Percentiles rank a stretch among this genome's conserved stretches.
Conservation (phyloP, 345 rosid species). For the Brassica carinata region DNA sequence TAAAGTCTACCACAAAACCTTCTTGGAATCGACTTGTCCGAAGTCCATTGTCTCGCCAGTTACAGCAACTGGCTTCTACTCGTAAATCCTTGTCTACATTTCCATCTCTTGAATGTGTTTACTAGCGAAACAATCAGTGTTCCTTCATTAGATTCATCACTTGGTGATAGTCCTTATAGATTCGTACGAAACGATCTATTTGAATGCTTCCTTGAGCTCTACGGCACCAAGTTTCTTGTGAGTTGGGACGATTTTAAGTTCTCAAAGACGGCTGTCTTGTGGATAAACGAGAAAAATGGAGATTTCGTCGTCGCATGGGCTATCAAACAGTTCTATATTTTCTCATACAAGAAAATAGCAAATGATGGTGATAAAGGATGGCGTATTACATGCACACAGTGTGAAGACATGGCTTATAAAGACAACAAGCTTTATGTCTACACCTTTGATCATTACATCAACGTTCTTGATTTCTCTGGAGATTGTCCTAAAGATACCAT, state of each 20-base stretch:
- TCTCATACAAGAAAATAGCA: slow-evolving; percentile 17
- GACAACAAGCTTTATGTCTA: slow-evolving; percentile 29
- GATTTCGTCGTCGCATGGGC: slow-evolving; percentile 17
- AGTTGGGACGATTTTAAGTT: slow-evolving; percentile 14
- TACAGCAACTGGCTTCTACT: slow-evolving; percentile 2
- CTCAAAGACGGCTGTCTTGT: slow-evolving; percentile 1
- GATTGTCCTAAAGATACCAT: neutral
- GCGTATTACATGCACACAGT: slow-evolving; percentile 26
- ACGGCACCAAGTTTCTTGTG: slow-evolving; percentile 23
- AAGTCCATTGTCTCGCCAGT: neutral
- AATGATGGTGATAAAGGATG: neutral
- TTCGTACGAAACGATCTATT: neutral
- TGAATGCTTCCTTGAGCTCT: slow-evolving; percentile 23
- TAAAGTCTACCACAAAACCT: slow-evolving; percentile 1
- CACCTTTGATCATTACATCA: slow-evolving; percentile 16
- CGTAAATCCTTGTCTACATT: neutral
- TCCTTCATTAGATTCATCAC: slow-evolving; percentile 10
- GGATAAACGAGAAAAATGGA: slow-evolving; percentile 27
- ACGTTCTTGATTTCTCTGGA: slow-evolving; percentile 17
- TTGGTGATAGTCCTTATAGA: slow-evolving; percentile 4
- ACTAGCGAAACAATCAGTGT: slow-evolving; percentile 9
- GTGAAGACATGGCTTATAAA: slow-evolving; percentile 29
- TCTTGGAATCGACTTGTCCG: slow-evolving; percentile 2
- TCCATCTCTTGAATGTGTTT: slow-evolving; percentile 19
- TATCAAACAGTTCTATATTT: slow-evolving; percentile 14